Conservation (phyloP, 1,284 basidiomycete genomes). For the Fomitopsis pinicola region DNA sequence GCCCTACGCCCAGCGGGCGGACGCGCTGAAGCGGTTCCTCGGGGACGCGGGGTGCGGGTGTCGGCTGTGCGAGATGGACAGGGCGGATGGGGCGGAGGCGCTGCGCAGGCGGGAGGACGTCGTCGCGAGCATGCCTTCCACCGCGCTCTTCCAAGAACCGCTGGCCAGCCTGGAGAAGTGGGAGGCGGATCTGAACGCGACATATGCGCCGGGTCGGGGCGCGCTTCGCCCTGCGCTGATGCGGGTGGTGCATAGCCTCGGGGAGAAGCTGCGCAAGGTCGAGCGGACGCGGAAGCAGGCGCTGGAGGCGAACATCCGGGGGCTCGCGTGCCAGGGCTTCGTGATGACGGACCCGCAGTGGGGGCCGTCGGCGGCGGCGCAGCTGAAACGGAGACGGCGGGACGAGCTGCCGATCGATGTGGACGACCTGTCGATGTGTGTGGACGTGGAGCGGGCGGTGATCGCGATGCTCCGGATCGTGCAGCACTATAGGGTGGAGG, state of each 20-base stretch:
- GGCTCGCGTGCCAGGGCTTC: background rate
- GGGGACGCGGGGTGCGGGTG: constrained; percentile 10
- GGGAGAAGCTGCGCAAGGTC: background rate
- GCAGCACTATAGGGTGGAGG: background rate
- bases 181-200: background rate
- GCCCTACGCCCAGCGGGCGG: constrained; percentile 12
- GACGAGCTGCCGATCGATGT: background rate
- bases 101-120: background rate
- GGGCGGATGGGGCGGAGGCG: constrained; percentile 9
- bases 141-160: background rate
- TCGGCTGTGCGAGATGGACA: constrained; percentile 15
- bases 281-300: background rate
- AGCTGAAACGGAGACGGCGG: background rate
- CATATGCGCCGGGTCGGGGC: background rate
- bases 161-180: background rate
- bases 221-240: background rate
- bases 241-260: background rate
- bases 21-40: constrained; percentile 14
- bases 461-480: background rate
- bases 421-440: background rate
- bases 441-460: background rate
- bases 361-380: background rate
- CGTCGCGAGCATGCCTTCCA: background rate
- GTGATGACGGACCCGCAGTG: background rate
- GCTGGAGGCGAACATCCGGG: background rate